A percentile compares a stretch with the other conserved stretches of the same genome.
phyloP scores from a whole-genome alignment of 768 basidiomycete species.

The Cubamyces lactineus region DNA sequence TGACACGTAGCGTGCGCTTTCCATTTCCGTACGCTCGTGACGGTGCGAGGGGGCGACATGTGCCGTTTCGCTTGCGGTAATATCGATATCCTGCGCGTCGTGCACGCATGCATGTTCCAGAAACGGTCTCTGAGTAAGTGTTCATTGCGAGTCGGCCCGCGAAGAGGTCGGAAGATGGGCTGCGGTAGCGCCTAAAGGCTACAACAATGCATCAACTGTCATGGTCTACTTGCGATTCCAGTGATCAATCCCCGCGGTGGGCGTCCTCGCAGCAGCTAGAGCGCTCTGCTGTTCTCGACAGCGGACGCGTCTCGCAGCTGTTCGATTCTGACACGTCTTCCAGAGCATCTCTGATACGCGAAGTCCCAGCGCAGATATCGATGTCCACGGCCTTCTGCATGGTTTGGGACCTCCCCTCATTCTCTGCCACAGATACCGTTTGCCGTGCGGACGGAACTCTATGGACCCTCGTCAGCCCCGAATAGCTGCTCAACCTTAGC shows the following conservation, averaged over 20 bases:
- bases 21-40: not conserved
- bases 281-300: conserved; percentile 1
- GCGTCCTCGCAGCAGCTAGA: not conserved
- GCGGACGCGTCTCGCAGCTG: conserved; percentile 5
- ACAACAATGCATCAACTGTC: not conserved
- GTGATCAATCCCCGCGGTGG: not conserved
- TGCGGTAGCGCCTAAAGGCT: not conserved
- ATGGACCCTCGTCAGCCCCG: not conserved
- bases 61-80: not conserved
- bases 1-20: not conserved
- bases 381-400: not conserved
- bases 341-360: conserved; percentile 11
- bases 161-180: too few relatives aligned
- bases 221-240: not conserved
- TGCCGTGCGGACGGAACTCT: conserved; percentile 2
- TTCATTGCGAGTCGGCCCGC: too few relatives aligned
- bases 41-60: not conserved
- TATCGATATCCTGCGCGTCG: too few relatives aligned
- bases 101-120: too few relatives aligned
- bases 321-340: conserved; percentile 4
- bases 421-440: not conserved
- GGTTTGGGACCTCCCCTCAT: not conserved
- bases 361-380: not conserved
- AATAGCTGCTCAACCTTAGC: not conserved
- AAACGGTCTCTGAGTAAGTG: too few relatives aligned